phyloP scores from a whole-genome alignment of 441 rosid genomes.

The Eutrema salsugineum region DNA sequence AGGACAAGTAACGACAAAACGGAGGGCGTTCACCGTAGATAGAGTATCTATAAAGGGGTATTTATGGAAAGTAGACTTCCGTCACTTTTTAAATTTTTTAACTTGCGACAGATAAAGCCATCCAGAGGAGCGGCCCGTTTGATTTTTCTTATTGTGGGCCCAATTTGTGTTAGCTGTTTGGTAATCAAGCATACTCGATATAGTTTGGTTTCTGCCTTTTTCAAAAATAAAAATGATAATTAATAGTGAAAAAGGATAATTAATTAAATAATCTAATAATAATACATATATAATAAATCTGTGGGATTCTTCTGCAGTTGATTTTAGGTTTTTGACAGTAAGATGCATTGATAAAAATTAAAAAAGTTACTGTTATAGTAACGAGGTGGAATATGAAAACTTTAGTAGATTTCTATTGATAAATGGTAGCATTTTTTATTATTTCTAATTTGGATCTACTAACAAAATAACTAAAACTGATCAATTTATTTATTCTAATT shows the following conservation, averaged over 20 bases:
- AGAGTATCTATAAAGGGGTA: constrained; percentile 2
- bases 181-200: constrained; percentile 7
- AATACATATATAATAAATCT: not conserved
- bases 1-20: constrained; percentile 2
- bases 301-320: not conserved
- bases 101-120: not conserved
- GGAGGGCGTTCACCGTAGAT: not conserved
- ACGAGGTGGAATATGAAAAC: not conserved
- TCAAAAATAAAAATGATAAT: not conserved
- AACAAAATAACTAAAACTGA: not conserved
- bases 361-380: not conserved
- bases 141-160: constrained; percentile 5
- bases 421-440: not conserved
- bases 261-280: not conserved
- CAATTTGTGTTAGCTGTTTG: constrained; percentile 1
- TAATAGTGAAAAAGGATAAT: not conserved
- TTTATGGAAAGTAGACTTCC: not conserved
- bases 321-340: not conserved
- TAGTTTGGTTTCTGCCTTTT: not conserved
- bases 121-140: constrained; percentile 5
- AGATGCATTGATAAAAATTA: not conserved
- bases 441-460: not conserved
- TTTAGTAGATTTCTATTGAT: not conserved
- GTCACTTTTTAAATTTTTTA: not conserved
- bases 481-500: not conserved